A percentile compares a stretch with the other conserved stretches of the same genome.
phyloP scores from a whole-genome alignment of 2,329 filamentous ascomycete species.

The Xylaria digitata region DNA sequence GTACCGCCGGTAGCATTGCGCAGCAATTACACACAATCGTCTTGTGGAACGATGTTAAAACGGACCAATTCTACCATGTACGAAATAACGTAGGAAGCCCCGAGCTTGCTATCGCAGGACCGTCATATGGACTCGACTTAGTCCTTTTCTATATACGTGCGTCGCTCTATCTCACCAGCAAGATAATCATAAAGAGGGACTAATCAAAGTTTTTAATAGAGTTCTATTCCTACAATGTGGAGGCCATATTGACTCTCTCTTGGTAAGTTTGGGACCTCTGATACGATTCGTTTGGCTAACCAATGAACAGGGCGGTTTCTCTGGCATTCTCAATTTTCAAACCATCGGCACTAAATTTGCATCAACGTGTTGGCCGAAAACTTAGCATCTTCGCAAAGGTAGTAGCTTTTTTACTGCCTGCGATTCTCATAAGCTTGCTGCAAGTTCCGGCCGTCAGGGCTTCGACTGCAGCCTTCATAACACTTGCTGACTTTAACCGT shows the following conservation, averaged over 20 bases:
- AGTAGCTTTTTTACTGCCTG: slow-evolving; percentile 53
- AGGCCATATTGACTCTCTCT: slow-evolving; percentile 58
- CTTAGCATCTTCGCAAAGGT: slow-evolving; percentile 50
- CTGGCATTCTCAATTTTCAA: slow-evolving; percentile 53
- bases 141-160: slow-evolving; percentile 61
- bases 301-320: slow-evolving; percentile 50
- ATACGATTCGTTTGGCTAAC: slow-evolving; percentile 3
- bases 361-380: slow-evolving; percentile 46
- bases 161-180: slow-evolving; percentile 35
- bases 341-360: slow-evolving; percentile 43
- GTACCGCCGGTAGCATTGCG: slow-evolving; percentile 54
- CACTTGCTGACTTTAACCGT: slow-evolving; percentile 55
- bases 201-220: slow-evolving; percentile 49
- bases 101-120: slow-evolving; percentile 57
- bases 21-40: slow-evolving; percentile 58
- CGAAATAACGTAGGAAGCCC: slow-evolving; percentile 52
- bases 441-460: slow-evolving; percentile 47
- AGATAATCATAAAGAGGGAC: background rate
- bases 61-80: slow-evolving; percentile 53
- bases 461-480: slow-evolving; percentile 48
- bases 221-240: slow-evolving; percentile 63
- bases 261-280: slow-evolving; percentile 53
- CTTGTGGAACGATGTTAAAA: slow-evolving; percentile 55
- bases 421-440: slow-evolving; percentile 51
- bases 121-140: slow-evolving; percentile 55